Conservation (phyloP, 2,329 filamentous ascomycete species). For the Verticillium dahliae region DNA sequence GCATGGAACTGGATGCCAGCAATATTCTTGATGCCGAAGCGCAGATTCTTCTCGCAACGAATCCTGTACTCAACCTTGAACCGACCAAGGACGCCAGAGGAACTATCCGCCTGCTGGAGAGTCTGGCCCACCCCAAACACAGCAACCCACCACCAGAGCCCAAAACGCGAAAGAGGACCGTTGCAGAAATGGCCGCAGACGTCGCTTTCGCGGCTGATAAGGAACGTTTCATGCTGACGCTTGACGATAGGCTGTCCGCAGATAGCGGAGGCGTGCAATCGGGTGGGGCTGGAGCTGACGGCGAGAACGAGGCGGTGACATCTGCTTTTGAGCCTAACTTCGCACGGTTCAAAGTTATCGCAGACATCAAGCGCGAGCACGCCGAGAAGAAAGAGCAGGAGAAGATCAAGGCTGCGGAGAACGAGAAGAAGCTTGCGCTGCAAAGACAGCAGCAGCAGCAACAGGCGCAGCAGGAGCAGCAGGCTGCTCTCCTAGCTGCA, state of each 20-base stretch:
- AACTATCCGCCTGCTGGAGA: slow-evolving; percentile 64
- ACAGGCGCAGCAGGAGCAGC: slow-evolving; percentile 39
- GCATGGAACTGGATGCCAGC: slow-evolving; percentile 68
- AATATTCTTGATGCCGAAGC: slow-evolving; percentile 72
- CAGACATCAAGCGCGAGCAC: slow-evolving; percentile 73
- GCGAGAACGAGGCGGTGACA: slow-evolving; percentile 64
- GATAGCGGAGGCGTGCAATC: slow-evolving; percentile 50
- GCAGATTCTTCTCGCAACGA: slow-evolving; percentile 66
- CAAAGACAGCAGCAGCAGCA: slow-evolving; percentile 36
- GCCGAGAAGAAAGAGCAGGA: slow-evolving; percentile 72
- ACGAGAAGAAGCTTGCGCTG: slow-evolving; percentile 44
- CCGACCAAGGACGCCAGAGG: slow-evolving; percentile 65
- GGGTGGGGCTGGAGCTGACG: slow-evolving; percentile 54
- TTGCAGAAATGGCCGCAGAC: slow-evolving; percentile 90
- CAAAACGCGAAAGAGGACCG: slow-evolving; percentile 86
- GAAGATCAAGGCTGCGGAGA: slow-evolving; percentile 60
- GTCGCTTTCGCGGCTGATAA: slow-evolving; percentile 85
- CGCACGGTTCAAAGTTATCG: slow-evolving; percentile 85
- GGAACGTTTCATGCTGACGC: slow-evolving; percentile 86
- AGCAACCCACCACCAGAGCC: slow-evolving; percentile 70
- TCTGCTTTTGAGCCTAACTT: slow-evolving; percentile 80
- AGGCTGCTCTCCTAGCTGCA: slow-evolving; percentile 30
- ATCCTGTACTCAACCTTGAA: slow-evolving; percentile 69
- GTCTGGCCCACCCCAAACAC: slow-evolving; percentile 71
- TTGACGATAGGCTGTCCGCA: slow-evolving; percentile 74